A percentile compares a stretch with the other conserved stretches of the same genome.
These are phyloP conservation scores for Leishmania lainsoni DNA, from an alignment of 208 protist genomes.

Conservation along the genomic window DNA sequence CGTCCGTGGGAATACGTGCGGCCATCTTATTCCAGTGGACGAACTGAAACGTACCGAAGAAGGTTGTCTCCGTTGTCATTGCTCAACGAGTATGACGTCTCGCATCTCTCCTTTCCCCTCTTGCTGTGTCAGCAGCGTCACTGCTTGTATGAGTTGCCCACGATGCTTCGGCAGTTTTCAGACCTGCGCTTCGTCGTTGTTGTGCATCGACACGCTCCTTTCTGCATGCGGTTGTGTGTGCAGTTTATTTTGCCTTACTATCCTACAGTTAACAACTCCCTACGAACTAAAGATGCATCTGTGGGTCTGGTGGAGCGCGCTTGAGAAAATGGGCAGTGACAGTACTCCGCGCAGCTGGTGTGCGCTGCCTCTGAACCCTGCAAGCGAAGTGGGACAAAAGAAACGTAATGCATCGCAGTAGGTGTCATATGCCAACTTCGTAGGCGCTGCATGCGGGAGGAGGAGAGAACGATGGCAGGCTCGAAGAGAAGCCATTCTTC, in stretches of 20 bases:
- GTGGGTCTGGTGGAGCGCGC: not conserved
- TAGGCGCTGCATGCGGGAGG: not conserved
- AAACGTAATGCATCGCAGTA: not conserved
- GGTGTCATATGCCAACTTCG: not conserved
- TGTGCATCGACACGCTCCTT: not conserved
- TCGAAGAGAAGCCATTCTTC: not conserved
- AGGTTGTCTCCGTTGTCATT: not conserved
- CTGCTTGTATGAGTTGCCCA: not conserved
- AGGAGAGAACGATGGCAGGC: not conserved
- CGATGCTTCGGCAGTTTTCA: not conserved
- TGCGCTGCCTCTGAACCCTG: not conserved
- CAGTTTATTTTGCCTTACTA: conserved; percentile 17
- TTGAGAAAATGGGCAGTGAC: not conserved
- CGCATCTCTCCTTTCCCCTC: not conserved
- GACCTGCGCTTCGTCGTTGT: not conserved
- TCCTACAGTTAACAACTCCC: conserved; percentile 33
- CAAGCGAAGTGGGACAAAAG: not conserved
- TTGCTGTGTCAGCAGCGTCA: not conserved
- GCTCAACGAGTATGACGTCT: not conserved
- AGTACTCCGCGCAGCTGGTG: not conserved
- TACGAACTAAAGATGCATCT: conserved; percentile 21
- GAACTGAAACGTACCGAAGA: not conserved
- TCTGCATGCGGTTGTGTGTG: conserved; percentile 1
- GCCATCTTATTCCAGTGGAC: not conserved
- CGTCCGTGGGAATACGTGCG: not conserved